Conservation (phyloP, 768 basidiomycete species). For the Trametes cingulata region DNA sequence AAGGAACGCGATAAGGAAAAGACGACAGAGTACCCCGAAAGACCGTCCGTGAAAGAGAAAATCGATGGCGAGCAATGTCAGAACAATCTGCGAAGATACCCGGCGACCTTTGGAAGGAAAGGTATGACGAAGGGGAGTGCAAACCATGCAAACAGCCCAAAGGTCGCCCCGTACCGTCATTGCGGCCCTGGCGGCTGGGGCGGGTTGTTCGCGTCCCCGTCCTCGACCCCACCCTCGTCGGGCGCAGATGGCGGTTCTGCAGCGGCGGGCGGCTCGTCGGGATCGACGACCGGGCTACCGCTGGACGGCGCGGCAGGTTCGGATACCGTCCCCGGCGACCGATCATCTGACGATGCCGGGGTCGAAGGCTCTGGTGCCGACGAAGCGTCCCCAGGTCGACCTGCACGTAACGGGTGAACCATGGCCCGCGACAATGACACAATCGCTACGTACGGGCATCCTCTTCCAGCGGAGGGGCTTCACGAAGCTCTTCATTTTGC, state of each 20-base stretch:
- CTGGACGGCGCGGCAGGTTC: not conserved
- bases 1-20: conserved; percentile 10
- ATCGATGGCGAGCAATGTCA: conserved; percentile 22
- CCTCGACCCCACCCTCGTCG: not conserved
- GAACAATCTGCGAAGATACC: conserved; percentile 44
- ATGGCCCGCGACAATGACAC: not conserved
- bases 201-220: conserved; percentile 3
- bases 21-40: conserved; percentile 14
- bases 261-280: not conserved
- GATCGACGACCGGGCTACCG: not conserved
- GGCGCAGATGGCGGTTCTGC: not conserved
- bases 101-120: conserved; percentile 50
- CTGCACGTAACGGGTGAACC: conserved; percentile 7
- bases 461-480: not conserved
- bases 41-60: conserved; percentile 23
- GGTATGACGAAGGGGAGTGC: conserved; percentile 42
- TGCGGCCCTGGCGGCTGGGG: conserved; percentile 26
- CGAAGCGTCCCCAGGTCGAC: not conserved
- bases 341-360: conserved; percentile 7
- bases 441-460: conserved; percentile 6
- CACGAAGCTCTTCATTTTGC: not conserved
- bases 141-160: conserved; percentile 45
- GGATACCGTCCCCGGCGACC: not conserved
- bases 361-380: not conserved
- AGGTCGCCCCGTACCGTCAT: conserved; percentile 54